phyloP scores from a whole-genome alignment of 495 filamentous ascomycete species.

The Daldinia vernicosa region DNA sequence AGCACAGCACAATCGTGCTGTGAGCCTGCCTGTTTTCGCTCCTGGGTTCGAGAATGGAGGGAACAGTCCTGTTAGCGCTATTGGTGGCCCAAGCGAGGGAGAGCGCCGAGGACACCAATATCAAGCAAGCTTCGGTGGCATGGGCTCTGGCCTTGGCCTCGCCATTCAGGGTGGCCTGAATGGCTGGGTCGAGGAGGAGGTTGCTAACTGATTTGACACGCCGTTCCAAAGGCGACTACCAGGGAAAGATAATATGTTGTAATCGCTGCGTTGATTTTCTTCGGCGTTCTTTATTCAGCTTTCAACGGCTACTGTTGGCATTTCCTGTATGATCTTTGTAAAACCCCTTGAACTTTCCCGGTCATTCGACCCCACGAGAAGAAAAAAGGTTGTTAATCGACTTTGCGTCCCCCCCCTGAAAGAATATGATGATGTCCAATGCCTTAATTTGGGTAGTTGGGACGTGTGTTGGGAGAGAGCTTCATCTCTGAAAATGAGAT shows the following conservation, averaged over 20 bases:
- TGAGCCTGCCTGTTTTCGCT: constrained; percentile 77
- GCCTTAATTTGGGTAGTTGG: constrained; percentile 1
- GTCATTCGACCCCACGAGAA: constrained; percentile 22
- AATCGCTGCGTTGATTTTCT: constrained; percentile 47
- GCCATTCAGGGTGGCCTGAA: constrained; percentile 62
- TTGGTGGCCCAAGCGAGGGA: constrained; percentile 52
- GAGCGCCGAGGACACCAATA: constrained; percentile 65
- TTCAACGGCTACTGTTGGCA: constrained; percentile 38
- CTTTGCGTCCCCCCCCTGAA: neutral
- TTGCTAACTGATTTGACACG: constrained; percentile 53
- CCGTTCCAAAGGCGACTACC: constrained; percentile 14
- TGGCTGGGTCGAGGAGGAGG: constrained; percentile 67
- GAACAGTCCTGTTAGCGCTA: constrained; percentile 55
- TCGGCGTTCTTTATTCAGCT: constrained; percentile 42
- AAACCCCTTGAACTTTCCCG: constrained; percentile 34
- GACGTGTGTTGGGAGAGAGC: constrained; percentile 9
- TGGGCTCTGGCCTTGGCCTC: constrained; percentile 59
- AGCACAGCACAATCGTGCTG: constrained; percentile 81
- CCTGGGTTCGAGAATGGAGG: constrained; percentile 61
- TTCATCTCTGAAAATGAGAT: constrained; percentile 38
- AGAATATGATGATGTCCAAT: neutral
- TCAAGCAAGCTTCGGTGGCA: constrained; percentile 63
- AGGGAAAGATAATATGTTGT: constrained; percentile 47
- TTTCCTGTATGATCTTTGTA: constrained; percentile 46
- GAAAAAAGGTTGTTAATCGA: constrained; percentile 20